These are phyloP conservation scores for Lipomyces yarrowii DNA, from an alignment of 1,139 yeast species.

Conservation along the genomic window DNA sequence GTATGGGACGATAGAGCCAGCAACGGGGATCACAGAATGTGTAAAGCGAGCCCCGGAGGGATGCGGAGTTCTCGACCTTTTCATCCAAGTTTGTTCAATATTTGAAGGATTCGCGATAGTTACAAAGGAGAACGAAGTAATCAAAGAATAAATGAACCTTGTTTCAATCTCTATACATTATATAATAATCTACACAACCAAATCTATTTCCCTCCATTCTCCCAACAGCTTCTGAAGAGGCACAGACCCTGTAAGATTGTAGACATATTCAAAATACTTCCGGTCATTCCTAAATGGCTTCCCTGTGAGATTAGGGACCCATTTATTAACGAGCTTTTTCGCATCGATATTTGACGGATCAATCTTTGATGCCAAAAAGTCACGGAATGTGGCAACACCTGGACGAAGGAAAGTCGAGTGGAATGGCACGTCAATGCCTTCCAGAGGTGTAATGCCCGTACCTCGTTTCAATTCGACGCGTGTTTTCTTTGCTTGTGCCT, in stretches of 20 bases:
- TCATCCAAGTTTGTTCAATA: background rate
- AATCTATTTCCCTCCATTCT: slow-evolving; percentile 70
- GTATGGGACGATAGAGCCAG: too few species aligned
- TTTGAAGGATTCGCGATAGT: background rate
- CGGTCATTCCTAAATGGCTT: slow-evolving; percentile 93
- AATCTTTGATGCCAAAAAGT: slow-evolving; percentile 93
- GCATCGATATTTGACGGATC: slow-evolving; percentile 95
- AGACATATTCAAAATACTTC: slow-evolving; percentile 96
- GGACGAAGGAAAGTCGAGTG: slow-evolving; percentile 96
- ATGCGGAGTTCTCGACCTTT: background rate
- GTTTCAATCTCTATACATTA: background rate
- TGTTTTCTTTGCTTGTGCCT: slow-evolving; percentile 85
- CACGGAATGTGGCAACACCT: slow-evolving; percentile 98
- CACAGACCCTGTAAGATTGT: slow-evolving; percentile 85
- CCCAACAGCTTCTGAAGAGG: slow-evolving; percentile 86
- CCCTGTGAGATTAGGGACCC: slow-evolving; percentile 98
- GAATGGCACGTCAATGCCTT: slow-evolving; percentile 99
- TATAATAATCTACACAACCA: background rate
- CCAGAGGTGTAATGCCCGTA: slow-evolving; percentile 95
- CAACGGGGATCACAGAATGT: background rate
- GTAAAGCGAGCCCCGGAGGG: background rate
- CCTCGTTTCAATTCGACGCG: slow-evolving; percentile 98
- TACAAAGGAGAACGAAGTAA: background rate
- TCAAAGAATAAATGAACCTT: background rate
- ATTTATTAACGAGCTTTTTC: slow-evolving; percentile 87